Evolutionary conservation across 495 filamentous ascomycete genomes (phyloP).

Genomic region (Cercophora newfieldiana): DNA sequence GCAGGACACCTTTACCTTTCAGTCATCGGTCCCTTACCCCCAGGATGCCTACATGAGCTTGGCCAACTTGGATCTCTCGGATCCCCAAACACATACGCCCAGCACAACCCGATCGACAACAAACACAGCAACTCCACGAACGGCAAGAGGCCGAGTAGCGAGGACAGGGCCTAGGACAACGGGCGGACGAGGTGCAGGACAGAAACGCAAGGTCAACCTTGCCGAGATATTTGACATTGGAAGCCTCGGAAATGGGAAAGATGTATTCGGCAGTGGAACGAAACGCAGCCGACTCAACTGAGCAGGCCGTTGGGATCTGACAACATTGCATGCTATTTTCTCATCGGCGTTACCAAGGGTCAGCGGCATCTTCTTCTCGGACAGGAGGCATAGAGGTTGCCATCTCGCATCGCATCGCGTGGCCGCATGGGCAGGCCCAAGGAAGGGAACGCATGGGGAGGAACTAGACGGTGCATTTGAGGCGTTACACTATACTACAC

Average conservation of each 20-base stretch:
- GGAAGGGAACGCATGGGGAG: background rate
- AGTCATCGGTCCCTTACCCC: slow-evolving; percentile 65
- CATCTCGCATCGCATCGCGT: background rate
- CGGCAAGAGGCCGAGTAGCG: slow-evolving; percentile 41
- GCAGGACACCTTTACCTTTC: slow-evolving; percentile 68
- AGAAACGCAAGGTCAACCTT: slow-evolving; percentile 75
- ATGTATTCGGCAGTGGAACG: slow-evolving; percentile 61
- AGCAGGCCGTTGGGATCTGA: background rate
- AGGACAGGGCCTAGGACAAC: slow-evolving; percentile 42
- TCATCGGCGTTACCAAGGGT: background rate
- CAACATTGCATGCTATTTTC: background rate
- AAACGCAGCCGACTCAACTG: slow-evolving; percentile 57
- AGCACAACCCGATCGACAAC: slow-evolving; percentile 41
- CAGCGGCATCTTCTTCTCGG: background rate
- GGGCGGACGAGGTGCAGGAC: slow-evolving; percentile 63
- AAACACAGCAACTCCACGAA: slow-evolving; percentile 53
- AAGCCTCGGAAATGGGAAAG: slow-evolving; percentile 60
- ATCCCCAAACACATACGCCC: slow-evolving; percentile 34
- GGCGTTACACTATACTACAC: slow-evolving; percentile 1
- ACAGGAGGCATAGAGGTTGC: background rate
- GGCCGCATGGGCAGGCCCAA: background rate
- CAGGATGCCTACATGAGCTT: slow-evolving; percentile 67
- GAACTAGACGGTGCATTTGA: slow-evolving; percentile 13
- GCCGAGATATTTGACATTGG: slow-evolving; percentile 84
- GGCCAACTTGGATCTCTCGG: slow-evolving; percentile 52